phyloP scores from a whole-genome alignment of 179 eudicot species.

The Silene noctiflora region DNA sequence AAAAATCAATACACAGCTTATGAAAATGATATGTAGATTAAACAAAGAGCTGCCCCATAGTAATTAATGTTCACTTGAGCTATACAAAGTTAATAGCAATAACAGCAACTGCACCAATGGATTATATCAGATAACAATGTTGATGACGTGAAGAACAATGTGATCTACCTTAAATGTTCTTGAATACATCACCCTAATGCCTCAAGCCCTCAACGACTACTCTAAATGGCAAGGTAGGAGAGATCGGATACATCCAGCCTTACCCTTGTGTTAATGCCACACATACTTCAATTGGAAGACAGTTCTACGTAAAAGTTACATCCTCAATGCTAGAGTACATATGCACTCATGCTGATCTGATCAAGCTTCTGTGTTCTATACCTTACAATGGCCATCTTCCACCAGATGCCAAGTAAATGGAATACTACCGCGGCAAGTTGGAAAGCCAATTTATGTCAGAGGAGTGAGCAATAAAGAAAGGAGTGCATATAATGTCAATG shows the following conservation, averaged over 20 bases:
- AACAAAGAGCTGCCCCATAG: neutral
- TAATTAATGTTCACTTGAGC: neutral
- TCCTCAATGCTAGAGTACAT: neutral
- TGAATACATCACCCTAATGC: neutral
- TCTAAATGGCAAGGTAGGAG: neutral
- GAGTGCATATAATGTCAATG: neutral
- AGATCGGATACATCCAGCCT: neutral
- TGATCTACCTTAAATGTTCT: neutral
- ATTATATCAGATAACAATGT: neutral
- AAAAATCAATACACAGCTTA: neutral
- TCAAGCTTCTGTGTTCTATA: neutral
- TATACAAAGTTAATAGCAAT: no score
- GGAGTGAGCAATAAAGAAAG: neutral
- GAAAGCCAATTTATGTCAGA: neutral
- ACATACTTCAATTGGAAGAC: neutral
- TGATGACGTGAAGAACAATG: neutral
- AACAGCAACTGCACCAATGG: neutral
- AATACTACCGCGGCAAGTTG: neutral
- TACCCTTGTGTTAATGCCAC: neutral
- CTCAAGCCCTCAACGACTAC: neutral
- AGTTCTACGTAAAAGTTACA: neutral
- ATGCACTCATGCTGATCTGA: no score
- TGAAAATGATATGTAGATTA: neutral
- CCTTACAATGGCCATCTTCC: neutral
- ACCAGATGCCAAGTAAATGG: neutral